Base-by-base conservation (phyloP, 768 basidiomycete species). In the Terana coerulea region DNA sequence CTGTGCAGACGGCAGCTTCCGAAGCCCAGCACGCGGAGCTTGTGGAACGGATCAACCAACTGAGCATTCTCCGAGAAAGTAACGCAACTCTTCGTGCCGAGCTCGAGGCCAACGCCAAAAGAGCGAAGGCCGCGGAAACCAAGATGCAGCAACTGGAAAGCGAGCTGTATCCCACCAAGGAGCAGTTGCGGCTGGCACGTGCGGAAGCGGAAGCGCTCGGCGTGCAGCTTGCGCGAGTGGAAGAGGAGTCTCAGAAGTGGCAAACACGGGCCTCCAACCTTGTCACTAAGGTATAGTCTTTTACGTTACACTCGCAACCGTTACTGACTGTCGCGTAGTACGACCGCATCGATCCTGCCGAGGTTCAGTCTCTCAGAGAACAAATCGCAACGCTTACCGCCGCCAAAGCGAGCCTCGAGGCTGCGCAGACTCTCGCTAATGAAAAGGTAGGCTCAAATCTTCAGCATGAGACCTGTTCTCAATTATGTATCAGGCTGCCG, bases 331-430 rank as follows among this genome's bases (percentile, higher is more conserved):
- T 21, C 31, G 26, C 24, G 0, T 19, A 91, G 88, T 92, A 92
- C 61, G 90, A 94, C 59, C 88, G 91, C 39, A 86, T 90, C 58
- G 91, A 93, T 64, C 91, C 91, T 15, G 81, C 86, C 2, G 91
- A 94, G 61, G 73, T 93, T 31, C 88, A 91, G 61, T 75, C 78
- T 6, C 74, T 94, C 48, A 88, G 84, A 66, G 86, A 87, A 21
- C 84, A 91, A 62, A 77, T 88, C 8, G 77, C 79, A 47, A 65
- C 58, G 14, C 55, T 87, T 17, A 58, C 52, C 26, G 49, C 54
- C 4, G 52, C 59, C 35, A 67, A 64, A 44, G 55, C 59, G 1
- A 57, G 60, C 29, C 19, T 47, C 24, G 47, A n/a, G 40, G 44
- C 10, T 33, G 37, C 34, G 36, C 54, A 26, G 49, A 43, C 25